Evolutionary conservation across 2,329 filamentous ascomycete genomes (phyloP), one percentile per base, ranked within the genome.

Genomic region (Trichophyton mentagrophytes): DNA sequence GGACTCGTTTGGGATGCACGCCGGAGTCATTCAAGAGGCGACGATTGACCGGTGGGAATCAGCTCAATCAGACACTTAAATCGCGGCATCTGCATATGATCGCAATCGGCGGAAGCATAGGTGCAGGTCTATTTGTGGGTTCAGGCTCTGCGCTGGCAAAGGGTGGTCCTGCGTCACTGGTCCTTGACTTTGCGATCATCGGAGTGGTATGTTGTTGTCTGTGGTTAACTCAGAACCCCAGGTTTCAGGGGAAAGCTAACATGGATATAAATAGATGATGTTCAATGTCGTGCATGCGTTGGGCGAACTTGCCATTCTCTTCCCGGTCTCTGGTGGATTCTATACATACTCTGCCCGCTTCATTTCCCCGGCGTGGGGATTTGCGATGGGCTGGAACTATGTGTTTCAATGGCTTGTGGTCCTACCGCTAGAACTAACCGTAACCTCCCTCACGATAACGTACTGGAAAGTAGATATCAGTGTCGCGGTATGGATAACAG

Each of bases 321-420:
- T 81, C 61, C 83, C 83, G 0, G 78, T 85, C 63, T 82, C 82
- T 61, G 83, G 83, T 51, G 82, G 81, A 63, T 85, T 85, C 71
- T 83, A 80, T 69, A 79, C 78, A 15, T 85, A 85, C 65, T 76
- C 81, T 49, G 77, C 80, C 56, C 80, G 82, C 59, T 85, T 85
- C 65, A 73, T 85, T 62, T 82, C 85, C 64, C 83, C 83, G 30
- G 77, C 82, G 15, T 81, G 79, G 74, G 75, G 74, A 1, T 77
- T 77, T 58, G 74, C 74, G 22, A 74, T 77, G 68, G 74, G 74
- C 13, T 77, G 74, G 74, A 72, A 76, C 61, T 93, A 95, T 70
- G 88, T 88, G 3, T 73, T 95, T 65, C 86, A 90, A 72, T 95
- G 90, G 90, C 79, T 93, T 1, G 81, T 88, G 46, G 84, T 91